These are phyloP conservation scores for Biscogniauxia marginata DNA, from an alignment of 2,329 filamentous ascomycete genomes.

Conservation along the genomic window DNA sequence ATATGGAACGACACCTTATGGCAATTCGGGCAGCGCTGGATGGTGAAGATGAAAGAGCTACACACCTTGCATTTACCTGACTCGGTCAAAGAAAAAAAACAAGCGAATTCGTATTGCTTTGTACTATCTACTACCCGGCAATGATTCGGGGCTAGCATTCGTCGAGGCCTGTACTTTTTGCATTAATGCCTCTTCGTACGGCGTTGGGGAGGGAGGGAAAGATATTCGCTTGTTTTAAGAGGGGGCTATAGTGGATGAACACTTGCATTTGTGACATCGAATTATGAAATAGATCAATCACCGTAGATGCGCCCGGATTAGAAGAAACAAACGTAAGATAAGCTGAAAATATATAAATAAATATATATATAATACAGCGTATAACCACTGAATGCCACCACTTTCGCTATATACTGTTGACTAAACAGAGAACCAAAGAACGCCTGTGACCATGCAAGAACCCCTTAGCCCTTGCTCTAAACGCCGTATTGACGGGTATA, in stretches of 20 bases:
- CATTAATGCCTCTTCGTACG: not conserved
- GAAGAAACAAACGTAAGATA: not conserved
- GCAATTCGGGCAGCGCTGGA: slow-evolving; percentile 49
- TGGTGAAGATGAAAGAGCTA: slow-evolving; percentile 41
- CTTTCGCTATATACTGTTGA: not conserved
- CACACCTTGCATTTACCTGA: not conserved
- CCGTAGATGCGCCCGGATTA: not conserved
- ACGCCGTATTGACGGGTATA: slow-evolving; percentile 9
- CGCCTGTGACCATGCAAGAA: slow-evolving; percentile 4
- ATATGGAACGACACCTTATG: slow-evolving; percentile 47
- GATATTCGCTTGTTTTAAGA: not conserved
- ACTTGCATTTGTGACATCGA: not conserved
- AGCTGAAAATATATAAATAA: not conserved
- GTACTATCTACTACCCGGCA: not conserved
- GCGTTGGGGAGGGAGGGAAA: not conserved
- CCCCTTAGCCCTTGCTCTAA: slow-evolving; percentile 5
- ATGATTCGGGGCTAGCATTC: not conserved
- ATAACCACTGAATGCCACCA: not conserved
- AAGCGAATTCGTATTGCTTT: not conserved
- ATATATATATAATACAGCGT: not conserved
- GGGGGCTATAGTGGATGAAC: not conserved
- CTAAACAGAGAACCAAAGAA: not conserved
- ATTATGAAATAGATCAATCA: not conserved
- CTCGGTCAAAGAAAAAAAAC: not conserved
- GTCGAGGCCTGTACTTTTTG: not conserved